A percentile compares a stretch with the other conserved stretches of the same genome.
phyloP scores from a whole-genome alignment of 2,329 filamentous ascomycete genomes.

The Hymenoscyphus albidus region DNA sequence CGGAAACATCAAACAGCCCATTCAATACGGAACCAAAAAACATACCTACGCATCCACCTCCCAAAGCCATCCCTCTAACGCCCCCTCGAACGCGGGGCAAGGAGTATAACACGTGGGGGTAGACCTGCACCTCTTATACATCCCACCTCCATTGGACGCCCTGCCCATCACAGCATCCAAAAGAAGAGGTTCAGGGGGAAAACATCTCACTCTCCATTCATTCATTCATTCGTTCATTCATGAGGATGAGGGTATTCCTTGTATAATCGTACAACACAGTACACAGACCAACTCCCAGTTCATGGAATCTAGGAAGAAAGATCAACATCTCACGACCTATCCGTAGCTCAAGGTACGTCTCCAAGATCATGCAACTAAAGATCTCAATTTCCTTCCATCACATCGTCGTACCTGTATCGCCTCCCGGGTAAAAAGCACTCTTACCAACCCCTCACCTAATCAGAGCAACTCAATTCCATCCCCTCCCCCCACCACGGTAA shows the following conservation, averaged over 20 bases:
- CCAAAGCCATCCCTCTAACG: too few relatives aligned
- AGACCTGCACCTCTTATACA: too few relatives aligned
- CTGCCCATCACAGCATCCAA: not conserved
- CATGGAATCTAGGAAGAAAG: not conserved
- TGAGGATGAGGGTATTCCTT: not conserved
- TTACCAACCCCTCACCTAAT: not conserved
- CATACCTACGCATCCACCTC: too few relatives aligned
- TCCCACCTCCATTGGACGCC: too few relatives aligned
- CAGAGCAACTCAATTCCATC: constrained; percentile 4
- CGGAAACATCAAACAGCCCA: too few relatives aligned
- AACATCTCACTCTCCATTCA: not conserved
- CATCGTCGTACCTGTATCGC: not conserved
- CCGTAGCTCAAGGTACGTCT: too few relatives aligned
- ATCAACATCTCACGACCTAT: not conserved
- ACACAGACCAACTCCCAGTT: not conserved
- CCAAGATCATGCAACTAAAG: too few relatives aligned
- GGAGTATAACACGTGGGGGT: too few relatives aligned
- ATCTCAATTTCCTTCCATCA: not conserved
- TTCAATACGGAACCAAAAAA: too few relatives aligned
- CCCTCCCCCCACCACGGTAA: constrained; percentile 30
- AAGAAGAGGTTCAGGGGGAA: not conserved
- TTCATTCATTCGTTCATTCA: too few relatives aligned
- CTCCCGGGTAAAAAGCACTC: not conserved
- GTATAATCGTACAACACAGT: not conserved
- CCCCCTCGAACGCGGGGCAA: too few relatives aligned